Base-by-base conservation (phyloP, 352 stramenopile species). In the Phytophthora pistaciae region DNA sequence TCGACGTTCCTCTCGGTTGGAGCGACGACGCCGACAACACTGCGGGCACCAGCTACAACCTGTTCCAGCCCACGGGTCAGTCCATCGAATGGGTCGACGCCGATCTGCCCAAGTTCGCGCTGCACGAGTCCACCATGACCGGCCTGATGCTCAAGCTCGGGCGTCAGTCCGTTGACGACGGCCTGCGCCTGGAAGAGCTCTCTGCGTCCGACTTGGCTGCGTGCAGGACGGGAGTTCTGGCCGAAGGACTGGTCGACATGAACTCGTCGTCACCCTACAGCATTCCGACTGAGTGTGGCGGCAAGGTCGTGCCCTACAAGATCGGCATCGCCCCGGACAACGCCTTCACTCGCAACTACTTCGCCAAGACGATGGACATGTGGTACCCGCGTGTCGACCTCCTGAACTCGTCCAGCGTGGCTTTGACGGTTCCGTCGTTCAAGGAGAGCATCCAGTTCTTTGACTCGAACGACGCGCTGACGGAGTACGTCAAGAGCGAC, bases 321-420 rank as follows among this genome's bases (percentile, higher is more conserved):
- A 75, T 90, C 60, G 84, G 44, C 1, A 85, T 91, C 46, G 78
- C 46, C 0, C 82, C 84, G 0, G 74, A 90, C 64, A 80, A 67
- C 18, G 64, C 70, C 5, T 91, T 90, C 61, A 90, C 84, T 33
- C 68, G 79, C 36, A 64, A 80, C 27, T 91, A 91, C 67, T 91
- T 91, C 58, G 56, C 74, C 38, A 50, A 84, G 56, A 80, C 80
- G 10, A 78, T 90, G 56, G 56, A 68, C 1, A 18, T 66, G 55
- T 91, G 84, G 82, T 90, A 92, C 62, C 85, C 83, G n/a, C 81
- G 81, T 52, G 72, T 89, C 42, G 56, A 65, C 21, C 40, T 85
- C 16, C 18, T 75, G 36, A 74, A 85, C 61, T 66, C 53, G 44
- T 57, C 70, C 13, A 63, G 13, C 14, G 23, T 23, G 13, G 61